Evolutionary conservation across 768 basidiomycete species (phyloP).

Genomic region (Boletus tylopilopsis): DNA sequence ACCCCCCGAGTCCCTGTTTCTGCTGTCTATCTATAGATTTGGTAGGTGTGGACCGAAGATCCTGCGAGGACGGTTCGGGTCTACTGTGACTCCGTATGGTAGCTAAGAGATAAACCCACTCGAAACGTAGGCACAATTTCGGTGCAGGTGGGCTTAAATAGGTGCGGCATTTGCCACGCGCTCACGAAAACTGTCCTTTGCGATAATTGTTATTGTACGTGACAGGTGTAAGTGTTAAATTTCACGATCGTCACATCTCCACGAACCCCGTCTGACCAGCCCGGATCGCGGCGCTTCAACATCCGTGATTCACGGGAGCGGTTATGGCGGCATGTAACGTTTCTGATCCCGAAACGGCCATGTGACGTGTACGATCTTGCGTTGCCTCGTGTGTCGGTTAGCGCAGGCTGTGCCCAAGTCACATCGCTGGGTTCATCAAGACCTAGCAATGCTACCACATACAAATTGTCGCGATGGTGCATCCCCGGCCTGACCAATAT

Average conservation of each 20-base stretch:
- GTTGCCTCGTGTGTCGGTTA: conserved; percentile 30
- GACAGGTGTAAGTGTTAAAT: conserved; percentile 12
- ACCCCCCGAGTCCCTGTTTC: conserved; percentile 28
- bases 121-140: conserved; percentile 7
- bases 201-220: conserved; percentile 22
- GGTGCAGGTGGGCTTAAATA: conserved; percentile 12
- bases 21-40: conserved; percentile 28
- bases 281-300: conserved; percentile 21
- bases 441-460: conserved; percentile 24
- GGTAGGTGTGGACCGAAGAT: conserved; percentile 10
- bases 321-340: conserved; percentile 21
- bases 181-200: conserved; percentile 14
- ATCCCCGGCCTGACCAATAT: conserved; percentile 37
- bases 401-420: conserved; percentile 24
- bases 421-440: conserved; percentile 29
- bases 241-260: conserved; percentile 20
- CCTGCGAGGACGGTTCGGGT: conserved; percentile 19
- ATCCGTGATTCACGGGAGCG: conserved; percentile 25
- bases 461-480: conserved; percentile 30
- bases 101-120: conserved; percentile 10
- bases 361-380: conserved; percentile 29
- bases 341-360: conserved; percentile 28
- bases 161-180: conserved; percentile 9
- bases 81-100: conserved; percentile 13
- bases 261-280: conserved; percentile 24